Evolutionary conservation across 2,329 filamentous ascomycete species (phyloP).

Genomic region (Teratosphaeria nubilosa): DNA sequence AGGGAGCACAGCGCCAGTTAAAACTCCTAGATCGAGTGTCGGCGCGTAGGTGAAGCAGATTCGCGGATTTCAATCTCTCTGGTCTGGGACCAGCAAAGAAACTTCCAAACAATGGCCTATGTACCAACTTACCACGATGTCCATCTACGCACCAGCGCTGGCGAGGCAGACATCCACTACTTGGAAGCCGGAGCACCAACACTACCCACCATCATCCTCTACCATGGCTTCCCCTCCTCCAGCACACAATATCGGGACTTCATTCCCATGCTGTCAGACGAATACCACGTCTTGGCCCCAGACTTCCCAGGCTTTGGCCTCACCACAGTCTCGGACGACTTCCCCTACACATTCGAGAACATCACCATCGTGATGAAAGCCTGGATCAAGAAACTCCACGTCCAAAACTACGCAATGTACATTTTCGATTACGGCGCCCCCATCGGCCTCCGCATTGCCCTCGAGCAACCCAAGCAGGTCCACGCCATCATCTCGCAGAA

Average conservation of each 20-base stretch:
- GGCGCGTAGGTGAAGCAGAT: too few relatives aligned
- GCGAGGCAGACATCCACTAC: conserved; percentile 11
- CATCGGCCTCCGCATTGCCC: conserved; percentile 43
- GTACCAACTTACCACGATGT: background rate
- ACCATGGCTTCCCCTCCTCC: conserved; percentile 39
- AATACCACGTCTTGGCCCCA: conserved; percentile 43
- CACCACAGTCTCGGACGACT: conserved; percentile 36
- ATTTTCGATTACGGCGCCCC: conserved; percentile 56
- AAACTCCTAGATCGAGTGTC: background rate
- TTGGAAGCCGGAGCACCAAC: conserved; percentile 10
- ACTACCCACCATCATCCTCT: conserved; percentile 33
- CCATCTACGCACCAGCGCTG: background rate
- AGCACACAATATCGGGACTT: conserved; percentile 38
- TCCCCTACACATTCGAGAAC: conserved; percentile 46
- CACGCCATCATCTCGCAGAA: conserved; percentile 49
- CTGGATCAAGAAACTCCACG: conserved; percentile 40
- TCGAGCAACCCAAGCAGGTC: conserved; percentile 39
- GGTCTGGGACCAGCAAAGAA: background rate
- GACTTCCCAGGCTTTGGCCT: conserved; percentile 53
- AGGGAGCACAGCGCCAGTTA: background rate
- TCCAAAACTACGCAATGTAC: conserved; percentile 45
- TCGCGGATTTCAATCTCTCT: too few relatives aligned
- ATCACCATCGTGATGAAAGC: conserved; percentile 38
- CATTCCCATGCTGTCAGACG: conserved; percentile 33
- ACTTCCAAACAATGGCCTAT: background rate